Base-by-base conservation (phyloP, 2,329 filamentous ascomycete species). In the Colletotrichum sansevieriae region DNA sequence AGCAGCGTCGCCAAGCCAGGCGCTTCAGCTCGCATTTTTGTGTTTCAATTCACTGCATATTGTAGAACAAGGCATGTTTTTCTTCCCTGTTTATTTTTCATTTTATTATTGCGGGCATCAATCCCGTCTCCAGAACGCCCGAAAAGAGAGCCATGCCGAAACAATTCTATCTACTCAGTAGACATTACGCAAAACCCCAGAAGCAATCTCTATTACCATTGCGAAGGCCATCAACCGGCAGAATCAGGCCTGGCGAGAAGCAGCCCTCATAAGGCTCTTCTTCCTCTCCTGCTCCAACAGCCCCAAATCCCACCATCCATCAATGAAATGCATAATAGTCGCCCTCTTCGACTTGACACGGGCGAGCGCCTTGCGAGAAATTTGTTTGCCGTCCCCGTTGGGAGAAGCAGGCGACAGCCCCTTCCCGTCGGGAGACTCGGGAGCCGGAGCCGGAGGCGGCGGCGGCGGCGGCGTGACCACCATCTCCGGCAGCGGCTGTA, bases 271-370 rank as follows among this genome's bases (percentile, higher is more conserved):
- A 68, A 80, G 75, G 52, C 78, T 64, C 8, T 77, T 80, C 72
- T 78, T 77, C 67, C 83, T 79, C 29, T 85, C 80, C 75, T 78
- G 83, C 29, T 85, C 83, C 62, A 87, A 71, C 63, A 87, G 73
- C 4, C 80, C 83, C 63, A 87, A 75, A 75, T 87, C 85, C 85
- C 85, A 87, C 85, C 85, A 87, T 5, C 85, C 85, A 47, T 86
- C 84, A 33, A 87, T 78, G 20, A 81, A 76, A 44, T 83, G 78
- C 70, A 85, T 76, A 22, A 87, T 75, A 1, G 84, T 87, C 77
- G 78, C 84, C 8, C 84, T 79, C 72, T 78, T 81, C 35, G 79
- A 78, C 62, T 77, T 79, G 2, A 69, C 73, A 3, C 67, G 46
- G 6, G 39, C 62, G 4, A 67, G 55, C 3, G 43, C 37, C 25